phyloP scores from a whole-genome alignment of 2,329 filamentous ascomycete species.

The Salinomyces thailandicus region DNA sequence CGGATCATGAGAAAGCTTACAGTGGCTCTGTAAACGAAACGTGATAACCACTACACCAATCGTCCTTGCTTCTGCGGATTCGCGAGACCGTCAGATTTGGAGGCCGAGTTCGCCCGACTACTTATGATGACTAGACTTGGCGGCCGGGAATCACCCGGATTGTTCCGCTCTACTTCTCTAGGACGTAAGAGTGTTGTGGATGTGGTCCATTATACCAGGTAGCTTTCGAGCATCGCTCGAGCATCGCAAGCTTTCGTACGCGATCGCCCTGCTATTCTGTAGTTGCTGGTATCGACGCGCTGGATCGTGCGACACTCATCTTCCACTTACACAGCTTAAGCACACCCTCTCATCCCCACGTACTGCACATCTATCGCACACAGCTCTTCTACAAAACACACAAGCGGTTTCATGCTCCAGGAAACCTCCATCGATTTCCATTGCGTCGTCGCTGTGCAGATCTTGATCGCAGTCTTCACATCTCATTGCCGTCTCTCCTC shows the following conservation, averaged over 20 bases:
- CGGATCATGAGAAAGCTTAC: slow-evolving; percentile 2
- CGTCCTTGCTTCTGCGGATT: slow-evolving; percentile 1
- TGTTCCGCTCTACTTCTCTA: no score
- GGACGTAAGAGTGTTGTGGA: no score
- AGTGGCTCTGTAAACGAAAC: slow-evolving; percentile 12
- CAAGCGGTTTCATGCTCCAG: slow-evolving; percentile 28
- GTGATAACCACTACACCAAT: slow-evolving; percentile 15
- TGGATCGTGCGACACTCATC: no score
- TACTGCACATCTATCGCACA: slow-evolving; percentile 36
- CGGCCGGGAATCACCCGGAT: no score
- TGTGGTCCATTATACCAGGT: no score
- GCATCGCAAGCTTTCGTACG: no score
- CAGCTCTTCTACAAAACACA: slow-evolving; percentile 27
- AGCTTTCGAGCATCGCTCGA: no score
- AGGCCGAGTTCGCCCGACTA: no score
- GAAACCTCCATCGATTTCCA: slow-evolving; percentile 26
- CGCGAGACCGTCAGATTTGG: no score
- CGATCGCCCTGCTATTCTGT: no score
- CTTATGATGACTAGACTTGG: no score
- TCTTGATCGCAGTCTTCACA: slow-evolving; percentile 37
- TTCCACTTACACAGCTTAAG: slow-evolving; percentile 28
- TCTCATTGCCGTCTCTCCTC: slow-evolving; percentile 11
- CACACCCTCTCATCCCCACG: slow-evolving; percentile 29
- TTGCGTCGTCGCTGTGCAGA: slow-evolving; percentile 25
- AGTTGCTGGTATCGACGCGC: no score